Base-by-base conservation (phyloP, 352 stramenopile genomes). In the Plasmopara viticola region DNA sequence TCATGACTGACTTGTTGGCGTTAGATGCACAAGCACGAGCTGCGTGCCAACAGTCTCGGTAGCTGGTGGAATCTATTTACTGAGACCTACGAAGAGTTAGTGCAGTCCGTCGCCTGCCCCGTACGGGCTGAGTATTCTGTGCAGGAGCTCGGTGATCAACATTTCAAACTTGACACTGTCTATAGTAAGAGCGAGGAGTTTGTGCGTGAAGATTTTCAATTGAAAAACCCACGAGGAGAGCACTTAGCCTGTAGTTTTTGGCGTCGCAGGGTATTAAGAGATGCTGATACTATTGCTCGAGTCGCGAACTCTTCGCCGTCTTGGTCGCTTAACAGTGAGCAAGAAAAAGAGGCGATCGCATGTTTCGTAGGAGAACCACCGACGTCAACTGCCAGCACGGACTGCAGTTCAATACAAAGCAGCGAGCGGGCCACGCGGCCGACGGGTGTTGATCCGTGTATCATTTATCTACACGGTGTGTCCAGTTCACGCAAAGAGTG, bases 391-490 rank as follows among this genome's bases (percentile, higher is more conserved):
- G 30, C 48, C 30, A 64, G 55, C 43, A 68, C 52, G 13, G 57
- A 67, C 40, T 69, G 65, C 48, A 44, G 57, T 47, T 64, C 58
- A 14, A 58, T 41, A 42, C 56, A 49, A n/a, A 59, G 37, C 33
- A 59, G 37, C 34, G 29, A 60, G 28, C 35, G 44, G 31, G 35
- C 45, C 17, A n/a, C 17, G 2, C 8, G 42, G 6, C 18, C 2
- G 0, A 15, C 33, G 10, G 25, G 30, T 5, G 52, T 64, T 6
- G 45, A 60, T 14, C 78, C 80, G 20, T 91, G 80, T 37, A 74
- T 91, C 28, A 44, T 91, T 13, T 91, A 89, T 51, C 60, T 91
- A 33, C 80, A 91, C 49, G 80, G 80, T 17, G 78, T 91, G 68
- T 91, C 80, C 20, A 87, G 75, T 15, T 91, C 80, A 0, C 63